Conservation (phyloP, 495 filamentous ascomycete species). For the Neurospora hispaniola region DNA sequence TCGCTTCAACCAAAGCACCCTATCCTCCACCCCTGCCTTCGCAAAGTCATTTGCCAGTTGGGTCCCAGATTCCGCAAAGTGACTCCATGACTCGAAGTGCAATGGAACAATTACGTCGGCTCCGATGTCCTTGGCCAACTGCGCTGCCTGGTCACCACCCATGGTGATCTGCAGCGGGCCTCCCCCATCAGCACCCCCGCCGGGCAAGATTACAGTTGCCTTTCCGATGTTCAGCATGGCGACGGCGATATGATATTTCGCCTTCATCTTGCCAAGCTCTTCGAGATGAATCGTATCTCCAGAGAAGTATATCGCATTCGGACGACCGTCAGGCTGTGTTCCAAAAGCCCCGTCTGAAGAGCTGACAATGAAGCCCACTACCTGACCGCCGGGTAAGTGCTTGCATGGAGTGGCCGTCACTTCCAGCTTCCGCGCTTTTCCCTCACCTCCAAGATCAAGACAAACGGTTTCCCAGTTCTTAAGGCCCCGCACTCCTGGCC, state of each 20-base stretch:
- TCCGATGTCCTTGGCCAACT: slow-evolving; percentile 30
- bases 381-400: slow-evolving; percentile 38
- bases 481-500: slow-evolving; percentile 33
- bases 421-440: slow-evolving; percentile 31
- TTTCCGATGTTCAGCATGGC: slow-evolving; percentile 32
- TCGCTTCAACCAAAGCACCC: slow-evolving; percentile 25
- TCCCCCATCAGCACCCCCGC: neutral
- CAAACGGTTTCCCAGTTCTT: slow-evolving; percentile 15
- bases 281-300: slow-evolving; percentile 45
- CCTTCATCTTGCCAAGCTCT: slow-evolving; percentile 27
- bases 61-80: slow-evolving; percentile 32
- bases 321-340: slow-evolving; percentile 20
- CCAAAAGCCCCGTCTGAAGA: slow-evolving; percentile 27
- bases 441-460: slow-evolving; percentile 11
- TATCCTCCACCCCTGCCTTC: slow-evolving; percentile 47
- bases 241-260: slow-evolving; percentile 24
- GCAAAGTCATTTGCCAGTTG: slow-evolving; percentile 44
- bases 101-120: slow-evolving; percentile 41
- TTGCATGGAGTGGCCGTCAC: slow-evolving; percentile 36
- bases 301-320: slow-evolving; percentile 45
- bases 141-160: slow-evolving; percentile 36
- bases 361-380: slow-evolving; percentile 38
- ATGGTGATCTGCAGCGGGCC: slow-evolving; percentile 38
- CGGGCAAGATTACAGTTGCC: slow-evolving; percentile 18
- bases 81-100: slow-evolving; percentile 43